Percentiles rank a stretch among this genome's conserved stretches.
Conservation (phyloP, 495 filamentous ascomycete genomes). For the Podospora australis region DNA sequence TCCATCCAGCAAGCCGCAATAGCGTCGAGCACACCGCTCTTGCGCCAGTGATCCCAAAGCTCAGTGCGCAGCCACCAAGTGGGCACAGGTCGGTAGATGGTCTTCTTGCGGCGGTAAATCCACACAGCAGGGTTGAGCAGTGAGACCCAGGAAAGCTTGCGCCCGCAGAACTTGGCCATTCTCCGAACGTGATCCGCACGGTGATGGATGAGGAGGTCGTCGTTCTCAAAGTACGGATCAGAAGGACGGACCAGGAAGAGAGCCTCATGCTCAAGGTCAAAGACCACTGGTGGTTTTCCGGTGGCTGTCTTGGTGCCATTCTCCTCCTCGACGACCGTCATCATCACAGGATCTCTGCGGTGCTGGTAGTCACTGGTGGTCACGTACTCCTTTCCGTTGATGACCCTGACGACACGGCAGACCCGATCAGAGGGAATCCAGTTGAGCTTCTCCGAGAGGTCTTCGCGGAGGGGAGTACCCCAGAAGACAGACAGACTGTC, state of each 20-base stretch:
- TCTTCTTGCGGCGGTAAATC: conserved; percentile 12
- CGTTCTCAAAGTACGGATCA: conserved; percentile 17
- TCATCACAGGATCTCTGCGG: conserved; percentile 20
- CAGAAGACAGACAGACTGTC: conserved; percentile 17
- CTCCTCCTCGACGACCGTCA: conserved; percentile 14
- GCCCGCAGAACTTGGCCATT: conserved; percentile 7
- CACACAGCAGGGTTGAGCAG: conserved; percentile 12
- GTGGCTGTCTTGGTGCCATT: neutral
- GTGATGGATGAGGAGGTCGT: conserved; percentile 22
- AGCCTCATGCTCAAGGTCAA: conserved; percentile 21
- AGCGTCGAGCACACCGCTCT: conserved; percentile 51
- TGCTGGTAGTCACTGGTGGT: conserved; percentile 21
- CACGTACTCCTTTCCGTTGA: conserved; percentile 6
- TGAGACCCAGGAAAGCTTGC: neutral
- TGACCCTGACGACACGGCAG: conserved; percentile 12
- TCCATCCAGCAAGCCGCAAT: conserved; percentile 60
- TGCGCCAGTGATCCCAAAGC: conserved; percentile 61
- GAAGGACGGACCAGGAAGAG: conserved; percentile 14
- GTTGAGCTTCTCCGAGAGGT: conserved; percentile 7
- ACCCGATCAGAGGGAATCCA: conserved; percentile 21
- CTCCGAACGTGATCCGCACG: conserved; percentile 4
- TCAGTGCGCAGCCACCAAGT: conserved; percentile 53
- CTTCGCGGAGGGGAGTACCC: conserved; percentile 14
- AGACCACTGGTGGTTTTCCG: conserved; percentile 11
- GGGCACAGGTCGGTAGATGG: conserved; percentile 27